Evolutionary conservation across 768 basidiomycete genomes (phyloP).

Genomic region (Mycena capillaripes): DNA sequence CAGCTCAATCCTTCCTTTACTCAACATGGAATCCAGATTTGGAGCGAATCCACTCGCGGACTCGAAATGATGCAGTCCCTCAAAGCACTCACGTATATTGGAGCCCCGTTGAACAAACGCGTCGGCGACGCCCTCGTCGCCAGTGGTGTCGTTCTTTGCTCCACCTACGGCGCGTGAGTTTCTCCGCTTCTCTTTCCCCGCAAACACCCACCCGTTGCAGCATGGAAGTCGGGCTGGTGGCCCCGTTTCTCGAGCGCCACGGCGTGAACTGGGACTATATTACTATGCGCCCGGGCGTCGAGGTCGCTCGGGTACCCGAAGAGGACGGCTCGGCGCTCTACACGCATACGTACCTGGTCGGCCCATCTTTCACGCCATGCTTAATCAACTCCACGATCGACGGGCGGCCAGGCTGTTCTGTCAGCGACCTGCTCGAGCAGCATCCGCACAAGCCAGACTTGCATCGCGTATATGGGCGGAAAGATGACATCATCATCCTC

Average conservation of each 20-base stretch:
- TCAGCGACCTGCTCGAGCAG: conserved; percentile 4
- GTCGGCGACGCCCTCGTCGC: conserved; percentile 1
- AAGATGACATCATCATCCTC: neutral
- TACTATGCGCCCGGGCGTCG: neutral
- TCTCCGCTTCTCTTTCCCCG: too few relatives aligned
- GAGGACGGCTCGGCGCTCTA: neutral
- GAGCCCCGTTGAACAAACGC: conserved; percentile 1
- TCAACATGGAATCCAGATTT: neutral
- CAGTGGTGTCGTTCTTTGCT: neutral
- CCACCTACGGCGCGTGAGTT: conserved; percentile 7
- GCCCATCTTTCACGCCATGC: neutral
- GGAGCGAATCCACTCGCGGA: conserved; percentile 13
- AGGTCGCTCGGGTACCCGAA: neutral
- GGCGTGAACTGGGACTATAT: conserved; percentile 17
- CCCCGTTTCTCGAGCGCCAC: neutral
- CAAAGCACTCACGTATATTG: neutral
- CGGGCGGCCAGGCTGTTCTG: neutral
- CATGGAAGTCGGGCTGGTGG: conserved; percentile 5
- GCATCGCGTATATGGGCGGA: conserved; percentile 2
- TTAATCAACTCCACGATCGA: neutral
- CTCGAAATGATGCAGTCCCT: neutral
- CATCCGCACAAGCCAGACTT: neutral
- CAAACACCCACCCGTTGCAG: neutral
- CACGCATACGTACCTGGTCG: conserved; percentile 10
- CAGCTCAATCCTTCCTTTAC: neutral